Conservation (phyloP, 306 rosid genomes). For the Argentina anserina region DNA sequence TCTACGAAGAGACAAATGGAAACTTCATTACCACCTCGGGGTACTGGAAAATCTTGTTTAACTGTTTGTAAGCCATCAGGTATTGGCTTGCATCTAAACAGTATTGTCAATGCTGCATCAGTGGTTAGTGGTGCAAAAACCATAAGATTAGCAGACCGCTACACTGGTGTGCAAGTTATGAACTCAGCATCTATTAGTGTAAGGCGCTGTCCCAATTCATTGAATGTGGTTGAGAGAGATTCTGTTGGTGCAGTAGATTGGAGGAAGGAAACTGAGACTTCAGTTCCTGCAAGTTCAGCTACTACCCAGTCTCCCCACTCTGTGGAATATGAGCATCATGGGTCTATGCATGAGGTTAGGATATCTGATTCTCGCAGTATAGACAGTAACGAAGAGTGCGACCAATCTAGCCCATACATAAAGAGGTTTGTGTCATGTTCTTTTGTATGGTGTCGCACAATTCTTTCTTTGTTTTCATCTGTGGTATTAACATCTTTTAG, state of each 20-base stretch:
- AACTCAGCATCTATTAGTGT: conserved; percentile 26
- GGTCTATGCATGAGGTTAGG: conserved; percentile 29
- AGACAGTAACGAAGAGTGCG: conserved; percentile 32
- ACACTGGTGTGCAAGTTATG: conserved; percentile 27
- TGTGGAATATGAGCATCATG: conserved; percentile 20
- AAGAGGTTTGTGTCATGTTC: conserved; percentile 44
- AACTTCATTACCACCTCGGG: conserved; percentile 24
- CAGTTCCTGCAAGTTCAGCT: conserved; percentile 26
- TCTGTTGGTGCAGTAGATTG: conserved; percentile 28
- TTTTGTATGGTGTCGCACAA: conserved; percentile 1
- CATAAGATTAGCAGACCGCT: conserved; percentile 32
- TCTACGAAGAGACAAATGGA: conserved; percentile 25
- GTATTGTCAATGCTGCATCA: conserved; percentile 54
- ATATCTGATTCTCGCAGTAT: conserved; percentile 17
- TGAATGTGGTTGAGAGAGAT: conserved; percentile 22
- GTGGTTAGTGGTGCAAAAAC: conserved; percentile 18
- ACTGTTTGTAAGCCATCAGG: conserved; percentile 46
- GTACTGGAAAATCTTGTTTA: conserved; percentile 30
- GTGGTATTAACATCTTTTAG: conserved; percentile 10
- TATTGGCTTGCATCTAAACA: conserved; percentile 64
- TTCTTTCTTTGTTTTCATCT: not conserved
- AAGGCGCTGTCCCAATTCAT: conserved; percentile 19
- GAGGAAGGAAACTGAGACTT: conserved; percentile 24
- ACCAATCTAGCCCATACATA: conserved; percentile 34
- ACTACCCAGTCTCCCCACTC: conserved; percentile 26